These are phyloP conservation scores for Claviceps quebecensis DNA, from an alignment of 2,329 filamentous ascomycete species.

Conservation along the genomic window DNA sequence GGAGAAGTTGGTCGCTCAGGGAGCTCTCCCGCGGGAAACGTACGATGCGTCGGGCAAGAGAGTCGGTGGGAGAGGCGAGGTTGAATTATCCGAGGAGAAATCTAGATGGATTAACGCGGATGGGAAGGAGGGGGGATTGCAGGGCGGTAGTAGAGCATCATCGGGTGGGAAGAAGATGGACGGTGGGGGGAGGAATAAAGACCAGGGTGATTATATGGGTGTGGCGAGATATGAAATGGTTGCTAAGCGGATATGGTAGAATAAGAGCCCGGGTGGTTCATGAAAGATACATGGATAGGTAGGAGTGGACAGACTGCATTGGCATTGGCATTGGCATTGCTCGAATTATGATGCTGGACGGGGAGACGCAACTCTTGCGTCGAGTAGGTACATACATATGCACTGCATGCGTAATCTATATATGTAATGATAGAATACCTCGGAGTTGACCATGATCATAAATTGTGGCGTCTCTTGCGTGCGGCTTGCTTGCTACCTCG, in stretches of 20 bases:
- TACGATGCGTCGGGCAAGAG: slow-evolving; percentile 60
- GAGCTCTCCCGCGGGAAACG: slow-evolving; percentile 34
- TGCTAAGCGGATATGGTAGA: slow-evolving; percentile 87
- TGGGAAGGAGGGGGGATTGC: slow-evolving; percentile 61
- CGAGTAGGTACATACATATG: too few species aligned
- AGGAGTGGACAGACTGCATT: too few species aligned
- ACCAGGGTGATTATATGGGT: slow-evolving; percentile 39
- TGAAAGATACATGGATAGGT: background rate
- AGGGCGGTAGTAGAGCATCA: slow-evolving; percentile 31
- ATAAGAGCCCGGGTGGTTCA: background rate
- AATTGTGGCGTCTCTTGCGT: too few species aligned
- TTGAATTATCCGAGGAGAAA: slow-evolving; percentile 82
- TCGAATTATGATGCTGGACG: too few species aligned
- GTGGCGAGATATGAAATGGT: slow-evolving; percentile 86
- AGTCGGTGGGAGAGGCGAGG: slow-evolving; percentile 67
- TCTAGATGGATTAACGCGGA: slow-evolving; percentile 77
- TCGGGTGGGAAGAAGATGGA: slow-evolving; percentile 41
- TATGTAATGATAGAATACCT: too few species aligned
- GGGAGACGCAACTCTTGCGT: too few species aligned
- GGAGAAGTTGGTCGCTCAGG: slow-evolving; percentile 37
- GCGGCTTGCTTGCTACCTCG: too few species aligned
- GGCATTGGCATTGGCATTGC: too few species aligned
- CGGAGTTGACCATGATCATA: too few species aligned
- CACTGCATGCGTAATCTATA: too few species aligned
- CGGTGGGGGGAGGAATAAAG: slow-evolving; percentile 27